A percentile compares a stretch with the other conserved stretches of the same genome.
These are phyloP conservation scores for Rutidosis leptorrhynchoides DNA, from an alignment of 129 eudicot species.

Conservation along the genomic window DNA sequence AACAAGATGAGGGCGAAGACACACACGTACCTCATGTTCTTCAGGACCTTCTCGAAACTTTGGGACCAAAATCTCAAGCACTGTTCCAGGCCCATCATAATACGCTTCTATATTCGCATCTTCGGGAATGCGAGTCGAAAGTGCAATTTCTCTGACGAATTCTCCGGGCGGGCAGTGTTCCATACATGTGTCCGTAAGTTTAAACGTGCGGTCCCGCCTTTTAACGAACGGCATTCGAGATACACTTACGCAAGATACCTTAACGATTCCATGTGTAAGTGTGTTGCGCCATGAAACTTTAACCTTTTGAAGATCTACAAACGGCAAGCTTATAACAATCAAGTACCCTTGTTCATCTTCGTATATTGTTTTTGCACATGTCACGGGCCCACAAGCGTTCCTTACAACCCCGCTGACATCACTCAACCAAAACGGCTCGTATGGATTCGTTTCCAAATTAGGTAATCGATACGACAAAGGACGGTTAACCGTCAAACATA, in stretches of 20 bases:
- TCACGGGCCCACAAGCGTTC: slow-evolving; percentile 71
- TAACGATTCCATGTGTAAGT: slow-evolving; percentile 75
- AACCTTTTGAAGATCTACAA: slow-evolving; percentile 78
- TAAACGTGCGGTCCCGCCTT: slow-evolving; percentile 72
- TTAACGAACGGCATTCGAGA: slow-evolving; percentile 66
- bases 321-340: slow-evolving; percentile 73
- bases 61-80: slow-evolving; percentile 87
- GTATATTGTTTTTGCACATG: slow-evolving; percentile 79
- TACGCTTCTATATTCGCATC: slow-evolving; percentile 87
- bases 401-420: slow-evolving; percentile 71
- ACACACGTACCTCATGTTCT: slow-evolving; percentile 87
- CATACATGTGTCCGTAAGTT: slow-evolving; percentile 58
- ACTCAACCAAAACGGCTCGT: slow-evolving; percentile 66
- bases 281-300: slow-evolving; percentile 94
- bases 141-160: slow-evolving; percentile 81
- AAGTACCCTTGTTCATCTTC: slow-evolving; percentile 79
- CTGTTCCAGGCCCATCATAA: slow-evolving; percentile 78
- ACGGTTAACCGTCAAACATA: slow-evolving; percentile 47
- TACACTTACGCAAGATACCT: slow-evolving; percentile 69
- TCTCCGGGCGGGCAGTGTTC: slow-evolving; percentile 98
- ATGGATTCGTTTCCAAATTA: slow-evolving; percentile 54
- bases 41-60: slow-evolving; percentile 75
- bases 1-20: slow-evolving; percentile 72
- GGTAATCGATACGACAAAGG: slow-evolving; percentile 44
- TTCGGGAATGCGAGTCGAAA: slow-evolving; percentile 83